Conservation (phyloP, 257 asterid genomes). For the Salvia splendens region DNA sequence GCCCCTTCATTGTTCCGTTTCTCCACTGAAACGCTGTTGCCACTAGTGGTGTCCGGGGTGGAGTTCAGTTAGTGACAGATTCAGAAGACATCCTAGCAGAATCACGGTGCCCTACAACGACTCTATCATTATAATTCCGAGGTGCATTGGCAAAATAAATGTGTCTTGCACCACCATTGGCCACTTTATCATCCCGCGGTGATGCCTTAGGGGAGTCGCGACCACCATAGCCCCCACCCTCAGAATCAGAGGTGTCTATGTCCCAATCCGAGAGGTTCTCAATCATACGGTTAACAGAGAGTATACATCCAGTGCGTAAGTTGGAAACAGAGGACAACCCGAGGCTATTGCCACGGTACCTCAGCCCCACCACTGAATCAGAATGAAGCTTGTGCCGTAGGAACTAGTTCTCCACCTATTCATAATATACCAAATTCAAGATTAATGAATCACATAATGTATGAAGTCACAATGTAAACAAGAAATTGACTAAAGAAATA, state of each 20-base stretch:
- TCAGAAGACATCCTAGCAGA: constrained; percentile 43
- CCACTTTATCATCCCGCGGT: constrained; percentile 69
- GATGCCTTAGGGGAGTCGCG: constrained; percentile 64
- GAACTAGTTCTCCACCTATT: constrained; percentile 34
- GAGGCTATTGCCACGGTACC: constrained; percentile 48
- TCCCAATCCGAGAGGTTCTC: constrained; percentile 55
- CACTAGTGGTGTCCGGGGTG: constrained; percentile 33
- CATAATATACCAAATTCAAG: constrained; percentile 27
- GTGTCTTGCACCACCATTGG: constrained; percentile 37
- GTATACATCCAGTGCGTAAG: constrained; percentile 65
- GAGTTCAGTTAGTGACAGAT: constrained; percentile 49
- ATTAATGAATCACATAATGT: too few relatives aligned
- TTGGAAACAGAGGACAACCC: constrained; percentile 55
- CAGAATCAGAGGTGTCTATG: constrained; percentile 79
- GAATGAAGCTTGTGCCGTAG: constrained; percentile 38
- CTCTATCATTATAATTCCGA: constrained; percentile 14
- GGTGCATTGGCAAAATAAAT: neutral
- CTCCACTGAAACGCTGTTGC: constrained; percentile 29
- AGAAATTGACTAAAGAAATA: too few relatives aligned
- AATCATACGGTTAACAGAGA: constrained; percentile 45
- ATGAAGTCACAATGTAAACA: neutral
- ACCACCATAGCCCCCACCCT: constrained; percentile 37
- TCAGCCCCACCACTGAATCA: constrained; percentile 46
- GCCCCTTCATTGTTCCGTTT: constrained; percentile 22
- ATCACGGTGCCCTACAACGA: constrained; percentile 30